Conservation (phyloP, 192 early-diverging fungal species). For the Chytriomyces confervae region DNA sequence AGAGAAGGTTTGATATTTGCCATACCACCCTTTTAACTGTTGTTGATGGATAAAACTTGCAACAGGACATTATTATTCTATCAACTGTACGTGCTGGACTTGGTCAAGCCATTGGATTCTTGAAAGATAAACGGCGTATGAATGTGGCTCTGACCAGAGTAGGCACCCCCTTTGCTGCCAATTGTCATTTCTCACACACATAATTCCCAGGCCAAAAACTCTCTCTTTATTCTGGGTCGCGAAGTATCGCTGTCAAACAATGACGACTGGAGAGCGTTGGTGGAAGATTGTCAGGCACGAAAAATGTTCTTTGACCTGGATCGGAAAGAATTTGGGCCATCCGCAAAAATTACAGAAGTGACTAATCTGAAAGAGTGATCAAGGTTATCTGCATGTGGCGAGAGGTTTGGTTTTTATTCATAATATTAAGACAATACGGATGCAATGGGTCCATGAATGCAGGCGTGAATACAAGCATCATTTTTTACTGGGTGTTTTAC, state of each 20-base stretch:
- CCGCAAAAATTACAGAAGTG: neutral
- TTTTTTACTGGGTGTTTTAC: too few species aligned
- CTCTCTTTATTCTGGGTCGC: constrained; percentile 84
- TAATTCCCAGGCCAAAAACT: constrained; percentile 65
- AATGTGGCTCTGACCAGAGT: constrained; percentile 86
- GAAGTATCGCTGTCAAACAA: constrained; percentile 63
- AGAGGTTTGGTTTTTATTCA: neutral
- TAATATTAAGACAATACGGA: neutral
- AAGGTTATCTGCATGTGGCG: too few species aligned
- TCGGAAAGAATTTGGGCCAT: constrained; percentile 24
- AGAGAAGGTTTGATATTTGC: constrained; percentile 64
- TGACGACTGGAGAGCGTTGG: constrained; percentile 74
- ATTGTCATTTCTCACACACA: neutral
- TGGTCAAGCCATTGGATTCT: constrained; percentile 75
- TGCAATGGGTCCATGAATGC: too few species aligned
- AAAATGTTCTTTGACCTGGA: constrained; percentile 33
- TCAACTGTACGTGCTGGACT: constrained; percentile 84
- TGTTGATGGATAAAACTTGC: neutral
- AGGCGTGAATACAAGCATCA: too few species aligned
- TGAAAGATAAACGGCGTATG: constrained; percentile 85
- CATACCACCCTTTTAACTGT: neutral
- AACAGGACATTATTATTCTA: constrained; percentile 86
- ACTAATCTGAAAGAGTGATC: neutral
- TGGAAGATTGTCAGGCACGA: constrained; percentile 68
- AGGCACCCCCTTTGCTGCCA: neutral